Evolutionary conservation across 805 yeast genomes (phyloP), one percentile per base, ranked within the genome.

Genomic region (Wickerhamomyces canadensis): DNA sequence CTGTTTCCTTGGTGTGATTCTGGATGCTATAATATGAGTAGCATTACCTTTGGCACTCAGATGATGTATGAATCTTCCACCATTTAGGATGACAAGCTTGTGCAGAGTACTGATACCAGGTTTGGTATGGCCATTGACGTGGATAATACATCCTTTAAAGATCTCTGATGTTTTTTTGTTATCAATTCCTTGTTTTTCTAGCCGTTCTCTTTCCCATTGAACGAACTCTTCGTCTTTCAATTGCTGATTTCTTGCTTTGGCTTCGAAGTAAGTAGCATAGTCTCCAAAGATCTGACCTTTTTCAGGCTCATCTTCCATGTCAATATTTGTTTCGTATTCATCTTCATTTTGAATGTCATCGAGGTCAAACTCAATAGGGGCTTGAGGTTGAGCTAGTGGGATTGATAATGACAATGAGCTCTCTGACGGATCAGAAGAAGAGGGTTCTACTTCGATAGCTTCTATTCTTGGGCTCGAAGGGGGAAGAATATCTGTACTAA

Each of bases 61-160:
- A 58, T 76, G 79, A 43, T 81, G 82, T 17, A 81, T 53, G 43
- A 84, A 85, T 35, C 63, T 68, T 0, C 98, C 98, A 1, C 98
- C 97, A 58, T 89, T 73, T 9, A 76, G 47, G 2, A 84, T 74
- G 3, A 91, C 78, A 47, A 86, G 49, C 38, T 79, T 72, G 50
- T 84, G 91, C 22, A 93, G 61, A 42, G 76, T 81, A 29, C 73
- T 62, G 13, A 87, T 72, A n/a, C 89, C 76, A 0, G 98, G 98
- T 3, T 61, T 62, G 0, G 98, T 91, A 51, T 83, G 78, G 1
- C 98, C 98, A 51, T 88, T 89, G n/a, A 91, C 87, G 56, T 83
- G 79, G 5, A 91, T 68, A 1, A 66, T 59, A 54, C 89, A 84
- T 2, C 71, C 76, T 26, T 62, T 51, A 53, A 91, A 88, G 1